Evolutionary conservation across 768 basidiomycete genomes (phyloP).

Genomic region (Solioccasus polychromus): DNA sequence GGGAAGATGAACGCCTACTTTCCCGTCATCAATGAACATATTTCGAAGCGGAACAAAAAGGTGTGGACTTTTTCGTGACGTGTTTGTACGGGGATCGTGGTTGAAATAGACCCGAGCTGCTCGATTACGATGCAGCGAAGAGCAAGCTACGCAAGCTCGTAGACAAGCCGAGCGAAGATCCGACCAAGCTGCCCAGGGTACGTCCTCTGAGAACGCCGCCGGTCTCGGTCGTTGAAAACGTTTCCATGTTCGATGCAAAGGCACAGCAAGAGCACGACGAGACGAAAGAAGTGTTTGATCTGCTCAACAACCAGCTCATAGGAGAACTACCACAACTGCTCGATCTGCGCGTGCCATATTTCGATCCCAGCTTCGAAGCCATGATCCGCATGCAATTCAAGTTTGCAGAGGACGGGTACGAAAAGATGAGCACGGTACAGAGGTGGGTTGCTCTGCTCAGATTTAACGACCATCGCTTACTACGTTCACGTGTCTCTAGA

Average conservation of each 20-base stretch:
- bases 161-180: conserved; percentile 92
- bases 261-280: conserved; percentile 97
- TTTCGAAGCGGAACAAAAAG: conserved; percentile 95
- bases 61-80: conserved; percentile 36
- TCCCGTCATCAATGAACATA: conserved; percentile 90
- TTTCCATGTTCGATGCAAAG: conserved; percentile 29
- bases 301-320: conserved; percentile 91
- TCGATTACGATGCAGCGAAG: conserved; percentile 93
- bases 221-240: too few relatives aligned
- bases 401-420: conserved; percentile 97
- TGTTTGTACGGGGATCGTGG: not conserved
- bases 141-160: conserved; percentile 85
- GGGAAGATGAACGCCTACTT: conserved; percentile 97
- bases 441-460: conserved; percentile 40
- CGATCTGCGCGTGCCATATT: conserved; percentile 94
- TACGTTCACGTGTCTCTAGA: conserved; percentile 35
- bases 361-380: conserved; percentile 97
- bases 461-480: not conserved
- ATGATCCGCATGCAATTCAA: conserved; percentile 98
- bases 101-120: conserved; percentile 49
- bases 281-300: conserved; percentile 88
- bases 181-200: conserved; percentile 85
- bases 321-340: conserved; percentile 87
- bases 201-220: conserved; percentile 4
- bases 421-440: conserved; percentile 93